Base-by-base conservation (phyloP, 2,329 filamentous ascomycete genomes). In the Paramyrothecium sp. region DNA sequence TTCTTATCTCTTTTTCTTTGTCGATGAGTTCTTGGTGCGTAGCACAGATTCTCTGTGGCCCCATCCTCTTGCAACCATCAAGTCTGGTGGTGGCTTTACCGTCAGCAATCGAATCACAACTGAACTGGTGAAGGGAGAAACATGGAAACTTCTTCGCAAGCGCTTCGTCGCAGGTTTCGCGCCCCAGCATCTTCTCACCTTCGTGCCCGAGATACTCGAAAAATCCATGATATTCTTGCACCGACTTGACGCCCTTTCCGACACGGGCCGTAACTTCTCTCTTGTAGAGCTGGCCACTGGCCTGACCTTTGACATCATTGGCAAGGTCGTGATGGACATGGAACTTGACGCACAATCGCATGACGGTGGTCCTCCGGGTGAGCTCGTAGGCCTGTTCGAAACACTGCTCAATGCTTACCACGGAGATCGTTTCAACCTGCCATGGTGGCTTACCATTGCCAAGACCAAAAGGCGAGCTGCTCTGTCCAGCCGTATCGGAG, bases 251-350 rank as follows among this genome's bases (percentile, higher is more conserved):
- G 41, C 52, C 22, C 63, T 66, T 21, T 66, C 65, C 16, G 21
- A 33, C 17, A 65, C 65, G 2, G 66, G 65, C 22, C 61, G 69
- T 8, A 62, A 63, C 2, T 70, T 74, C 34, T 57, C 57, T 3
- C 58, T 74, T 10, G 65, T 66, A 30, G 59, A 65, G 26, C 60
- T 67, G 16, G 63, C 63, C 19, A 63, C 65, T 0, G 65, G 66
- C 41, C 63, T 76, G 7, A 73, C 74, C 3, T 75, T 76, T 50
- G 75, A 78, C 55, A 70, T 75, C 13, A 74, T 75, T 26, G 71
- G 70, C 50, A 48, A 38, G 62, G 69, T 72, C 12, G 66, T 69
- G 2, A 69, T 75, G 66, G 68, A 70, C 33, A 61, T 65, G 10
- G 65, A 74, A 54, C 66, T 75, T 11, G 55, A 67, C 26, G 71